Percentiles rank a stretch among this genome's conserved stretches.
Evolutionary conservation across 305 asterid species (phyloP).

Genomic region (Fraxinus sp.): DNA sequence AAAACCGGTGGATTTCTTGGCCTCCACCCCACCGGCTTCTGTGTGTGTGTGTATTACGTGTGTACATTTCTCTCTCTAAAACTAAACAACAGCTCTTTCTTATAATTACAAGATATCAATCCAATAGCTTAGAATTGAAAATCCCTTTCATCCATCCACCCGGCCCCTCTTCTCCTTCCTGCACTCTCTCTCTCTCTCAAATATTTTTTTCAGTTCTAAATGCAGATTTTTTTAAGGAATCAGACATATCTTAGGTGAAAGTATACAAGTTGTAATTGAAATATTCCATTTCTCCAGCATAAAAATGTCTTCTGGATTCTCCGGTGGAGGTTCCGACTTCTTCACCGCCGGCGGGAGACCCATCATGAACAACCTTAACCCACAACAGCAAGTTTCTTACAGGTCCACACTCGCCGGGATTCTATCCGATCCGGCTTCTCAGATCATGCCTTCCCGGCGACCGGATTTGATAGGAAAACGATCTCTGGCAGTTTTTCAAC

Average conservation of each 20-base stretch:
- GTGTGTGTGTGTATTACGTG: not conserved
- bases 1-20: slow-evolving; percentile 5
- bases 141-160: not conserved
- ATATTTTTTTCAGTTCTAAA: slow-evolving; percentile 23
- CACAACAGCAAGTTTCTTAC: slow-evolving; percentile 38
- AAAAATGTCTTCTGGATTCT: slow-evolving; percentile 56
- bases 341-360: slow-evolving; percentile 44
- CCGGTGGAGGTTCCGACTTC: slow-evolving; percentile 60
- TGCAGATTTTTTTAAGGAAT: slow-evolving; percentile 33
- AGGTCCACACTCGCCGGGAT: slow-evolving; percentile 59
- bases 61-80: not conserved
- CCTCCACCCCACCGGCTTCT: not conserved
- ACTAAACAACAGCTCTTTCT: slow-evolving; percentile 16
- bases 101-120: slow-evolving; percentile 41
- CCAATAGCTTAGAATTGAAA: slow-evolving; percentile 39
- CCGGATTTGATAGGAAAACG: slow-evolving; percentile 62
- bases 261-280: not conserved
- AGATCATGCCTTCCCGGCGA: slow-evolving; percentile 39
- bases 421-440: slow-evolving; percentile 45
- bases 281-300: slow-evolving; percentile 6
- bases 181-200: slow-evolving; percentile 5
- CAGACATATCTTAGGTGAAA: slow-evolving; percentile 15
- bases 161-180: not conserved
- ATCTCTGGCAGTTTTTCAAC: slow-evolving; percentile 64
- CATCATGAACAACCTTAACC: slow-evolving; percentile 27